These are phyloP conservation scores for Candida koratica DNA, from an alignment of 805 yeast species.

Conservation along the genomic window DNA sequence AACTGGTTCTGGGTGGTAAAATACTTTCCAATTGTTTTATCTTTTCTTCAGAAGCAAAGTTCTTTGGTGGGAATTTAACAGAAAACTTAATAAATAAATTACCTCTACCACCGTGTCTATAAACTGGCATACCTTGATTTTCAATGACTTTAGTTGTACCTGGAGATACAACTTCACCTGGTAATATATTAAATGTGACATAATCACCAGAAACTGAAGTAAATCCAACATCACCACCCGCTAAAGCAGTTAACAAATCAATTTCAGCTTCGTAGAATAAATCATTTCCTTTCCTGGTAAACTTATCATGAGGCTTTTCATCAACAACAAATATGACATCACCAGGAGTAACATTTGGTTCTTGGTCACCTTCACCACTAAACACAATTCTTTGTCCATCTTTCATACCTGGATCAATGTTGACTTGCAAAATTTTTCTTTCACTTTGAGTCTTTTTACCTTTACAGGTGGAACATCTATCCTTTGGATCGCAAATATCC, in stretches of 20 bases:
- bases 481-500: conserved; percentile 79
- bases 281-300: conserved; percentile 87
- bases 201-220: conserved; percentile 91
- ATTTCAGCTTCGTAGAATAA: conserved; percentile 79
- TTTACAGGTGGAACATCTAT: conserved; percentile 78
- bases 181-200: conserved; percentile 73
- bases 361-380: conserved; percentile 96
- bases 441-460: conserved; percentile 87
- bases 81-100: conserved; percentile 81
- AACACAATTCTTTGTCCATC: conserved; percentile 89
- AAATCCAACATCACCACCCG: conserved; percentile 89
- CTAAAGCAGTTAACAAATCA: conserved; percentile 89
- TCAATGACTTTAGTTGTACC: conserved; percentile 76
- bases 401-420: conserved; percentile 95
- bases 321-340: conserved; percentile 91
- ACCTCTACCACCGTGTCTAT: conserved; percentile 84
- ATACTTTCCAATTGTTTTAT: conserved; percentile 68
- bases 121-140: conserved; percentile 97
- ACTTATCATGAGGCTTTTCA: conserved; percentile 80
- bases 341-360: conserved; percentile 92
- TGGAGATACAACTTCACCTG: conserved; percentile 93
- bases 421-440: conserved; percentile 90
- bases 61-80: conserved; percentile 78
- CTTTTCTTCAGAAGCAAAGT: conserved; percentile 72
- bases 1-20: conserved; percentile 70